phyloP scores from a whole-genome alignment of 75 land plant genomes.

The Pinus taeda region DNA sequence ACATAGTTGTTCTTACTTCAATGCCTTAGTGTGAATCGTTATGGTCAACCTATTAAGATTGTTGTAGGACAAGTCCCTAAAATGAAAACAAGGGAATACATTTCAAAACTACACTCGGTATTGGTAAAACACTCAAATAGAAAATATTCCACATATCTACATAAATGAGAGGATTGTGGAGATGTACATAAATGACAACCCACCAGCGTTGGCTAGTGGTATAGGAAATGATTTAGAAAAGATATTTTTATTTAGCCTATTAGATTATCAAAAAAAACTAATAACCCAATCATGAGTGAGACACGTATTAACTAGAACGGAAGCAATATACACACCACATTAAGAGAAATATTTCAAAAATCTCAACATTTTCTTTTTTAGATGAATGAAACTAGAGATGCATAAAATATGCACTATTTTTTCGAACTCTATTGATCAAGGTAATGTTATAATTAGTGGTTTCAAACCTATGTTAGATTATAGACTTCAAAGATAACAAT shows the following conservation, averaged over 20 bases:
- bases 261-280: background rate
- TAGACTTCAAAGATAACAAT: too few species aligned
- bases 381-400: too few species aligned
- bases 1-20: conserved; percentile 30
- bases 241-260: conserved; percentile 46
- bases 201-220: conserved; percentile 27
- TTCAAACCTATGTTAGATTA: too few species aligned
- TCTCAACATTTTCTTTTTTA: too few species aligned
- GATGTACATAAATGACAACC: conserved; percentile 37
- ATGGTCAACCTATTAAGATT: conserved; percentile 55
- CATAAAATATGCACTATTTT: too few species aligned
- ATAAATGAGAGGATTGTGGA: background rate
- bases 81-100: conserved; percentile 4
- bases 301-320: background rate
- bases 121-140: background rate
- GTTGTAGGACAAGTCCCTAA: conserved; percentile 65
- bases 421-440: too few species aligned
- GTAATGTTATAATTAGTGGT: too few species aligned
- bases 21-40: conserved; percentile 36
- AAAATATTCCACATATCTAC: background rate
- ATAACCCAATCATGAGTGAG: background rate
- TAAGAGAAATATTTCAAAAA: background rate
- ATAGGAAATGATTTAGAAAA: conserved; percentile 40
- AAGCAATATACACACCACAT: background rate
- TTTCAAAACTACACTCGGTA: background rate